Evolutionary conservation across 2,329 filamentous ascomycete species (phyloP).

Genomic region (Colletotrichum abscissum): DNA sequence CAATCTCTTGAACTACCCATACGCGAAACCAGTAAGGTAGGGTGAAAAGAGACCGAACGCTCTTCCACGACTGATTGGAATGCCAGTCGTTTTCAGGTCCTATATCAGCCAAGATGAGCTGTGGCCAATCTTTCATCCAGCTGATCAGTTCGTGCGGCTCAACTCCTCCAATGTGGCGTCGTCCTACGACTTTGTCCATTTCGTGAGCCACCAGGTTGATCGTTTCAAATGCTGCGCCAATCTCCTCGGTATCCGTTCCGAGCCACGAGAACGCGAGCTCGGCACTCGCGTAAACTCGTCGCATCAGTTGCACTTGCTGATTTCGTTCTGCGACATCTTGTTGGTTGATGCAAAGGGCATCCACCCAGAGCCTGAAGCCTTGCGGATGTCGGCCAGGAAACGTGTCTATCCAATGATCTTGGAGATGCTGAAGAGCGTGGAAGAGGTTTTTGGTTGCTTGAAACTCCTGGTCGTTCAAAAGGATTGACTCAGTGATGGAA

Average conservation of each 20-base stretch:
- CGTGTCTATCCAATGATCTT: neutral
- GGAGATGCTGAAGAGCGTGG: neutral
- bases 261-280: neutral
- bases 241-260: neutral
- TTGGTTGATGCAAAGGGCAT: neutral
- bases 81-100: neutral
- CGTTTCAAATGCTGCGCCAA: neutral
- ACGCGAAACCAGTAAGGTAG: neutral
- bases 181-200: neutral
- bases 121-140: neutral
- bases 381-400: neutral
- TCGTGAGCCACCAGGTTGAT: neutral
- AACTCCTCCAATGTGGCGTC: neutral
- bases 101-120: neutral
- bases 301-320: neutral
- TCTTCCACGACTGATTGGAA: neutral
- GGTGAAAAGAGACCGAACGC: neutral
- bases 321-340: neutral
- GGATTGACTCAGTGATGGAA: neutral
- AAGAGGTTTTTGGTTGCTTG: neutral
- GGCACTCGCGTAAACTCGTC: neutral
- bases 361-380: neutral
- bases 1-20: neutral
- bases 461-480: neutral
- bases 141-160: neutral